phyloP scores from a whole-genome alignment of 1,139 yeast genomes.

The Hemisphaericaspora xylofermentans region DNA sequence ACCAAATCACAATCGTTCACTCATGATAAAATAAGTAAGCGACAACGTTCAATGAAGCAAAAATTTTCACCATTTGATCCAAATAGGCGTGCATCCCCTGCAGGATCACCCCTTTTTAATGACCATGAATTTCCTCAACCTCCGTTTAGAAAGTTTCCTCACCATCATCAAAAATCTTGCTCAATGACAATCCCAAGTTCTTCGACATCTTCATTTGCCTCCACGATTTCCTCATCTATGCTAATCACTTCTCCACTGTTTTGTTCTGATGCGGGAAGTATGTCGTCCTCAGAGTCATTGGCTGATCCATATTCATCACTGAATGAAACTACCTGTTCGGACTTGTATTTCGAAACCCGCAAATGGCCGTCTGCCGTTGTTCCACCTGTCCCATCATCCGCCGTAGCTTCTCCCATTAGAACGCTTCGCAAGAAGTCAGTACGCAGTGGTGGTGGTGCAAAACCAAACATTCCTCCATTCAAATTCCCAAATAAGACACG shows the following conservation, averaged over 20 bases:
- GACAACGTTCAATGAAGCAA: conserved; percentile 30
- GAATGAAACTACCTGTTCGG: conserved; percentile 6
- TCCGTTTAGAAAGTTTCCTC: conserved; percentile 29
- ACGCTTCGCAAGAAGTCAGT: conserved; percentile 6
- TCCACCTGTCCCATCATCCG: neutral
- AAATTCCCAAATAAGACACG: conserved; percentile 8
- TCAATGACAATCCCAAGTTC: conserved; percentile 19
- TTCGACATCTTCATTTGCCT: conserved; percentile 22
- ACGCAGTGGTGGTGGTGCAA: conserved; percentile 8
- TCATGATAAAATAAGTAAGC: conserved; percentile 37
- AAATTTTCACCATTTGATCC: conserved; percentile 18
- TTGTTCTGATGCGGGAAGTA: conserved; percentile 15
- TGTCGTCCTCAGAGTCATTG: conserved; percentile 31
- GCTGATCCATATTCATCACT: conserved; percentile 21
- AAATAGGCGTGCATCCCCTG: conserved; percentile 6
- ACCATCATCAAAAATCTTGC: conserved; percentile 21
- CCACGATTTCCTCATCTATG: conserved; percentile 16
- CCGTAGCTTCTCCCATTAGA: neutral
- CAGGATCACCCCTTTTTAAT: conserved; percentile 7
- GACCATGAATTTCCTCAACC: conserved; percentile 28
- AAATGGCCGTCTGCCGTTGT: neutral
- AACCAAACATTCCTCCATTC: conserved; percentile 3
- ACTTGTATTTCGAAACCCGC: conserved; percentile 13
- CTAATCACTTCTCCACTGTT: conserved; percentile 17
- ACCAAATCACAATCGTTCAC: conserved; percentile 33